Conservation (phyloP, 148 eudicot species). For the Mesembryanthemum crystallinum region DNA sequence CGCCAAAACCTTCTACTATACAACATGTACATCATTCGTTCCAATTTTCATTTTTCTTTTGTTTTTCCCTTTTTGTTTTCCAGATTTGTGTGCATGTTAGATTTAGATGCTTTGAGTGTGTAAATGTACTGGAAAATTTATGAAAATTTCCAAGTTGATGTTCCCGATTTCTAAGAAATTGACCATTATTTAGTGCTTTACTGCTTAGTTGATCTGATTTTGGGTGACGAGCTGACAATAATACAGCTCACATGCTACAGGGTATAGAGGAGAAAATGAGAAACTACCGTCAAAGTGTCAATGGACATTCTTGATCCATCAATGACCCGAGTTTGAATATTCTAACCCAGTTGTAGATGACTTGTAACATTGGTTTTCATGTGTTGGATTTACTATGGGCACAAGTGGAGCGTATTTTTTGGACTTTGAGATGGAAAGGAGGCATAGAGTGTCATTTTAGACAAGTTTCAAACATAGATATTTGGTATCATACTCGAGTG, state of each 20-base stretch:
- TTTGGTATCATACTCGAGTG: too few species aligned
- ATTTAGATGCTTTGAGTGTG: slow-evolving; percentile 18
- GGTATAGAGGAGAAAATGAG: neutral
- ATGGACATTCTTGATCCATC: slow-evolving; percentile 6
- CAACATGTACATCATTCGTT: slow-evolving; percentile 26
- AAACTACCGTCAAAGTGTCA: neutral
- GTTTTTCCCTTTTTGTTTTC: neutral
- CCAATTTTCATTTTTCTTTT: too few species aligned
- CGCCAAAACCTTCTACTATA: slow-evolving; percentile 20
- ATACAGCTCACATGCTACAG: slow-evolving; percentile 26
- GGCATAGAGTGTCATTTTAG: too few species aligned
- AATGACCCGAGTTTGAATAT: neutral
- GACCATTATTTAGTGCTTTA: neutral
- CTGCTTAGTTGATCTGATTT: slow-evolving; percentile 25
- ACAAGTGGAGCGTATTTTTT: too few species aligned
- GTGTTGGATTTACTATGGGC: neutral
- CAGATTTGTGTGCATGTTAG: neutral
- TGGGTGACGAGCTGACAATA: slow-evolving; percentile 30
- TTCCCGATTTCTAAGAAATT: slow-evolving; percentile 12
- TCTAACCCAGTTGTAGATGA: neutral
- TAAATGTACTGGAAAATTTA: slow-evolving; percentile 19
- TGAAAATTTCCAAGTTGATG: slow-evolving; percentile 1
- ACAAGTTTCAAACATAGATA: too few species aligned
- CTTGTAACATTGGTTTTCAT: neutral
- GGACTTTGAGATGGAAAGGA: too few species aligned